Base-by-base conservation (phyloP, 2,329 filamentous ascomycete genomes). In the Plenodomus tracheiphilus region DNA sequence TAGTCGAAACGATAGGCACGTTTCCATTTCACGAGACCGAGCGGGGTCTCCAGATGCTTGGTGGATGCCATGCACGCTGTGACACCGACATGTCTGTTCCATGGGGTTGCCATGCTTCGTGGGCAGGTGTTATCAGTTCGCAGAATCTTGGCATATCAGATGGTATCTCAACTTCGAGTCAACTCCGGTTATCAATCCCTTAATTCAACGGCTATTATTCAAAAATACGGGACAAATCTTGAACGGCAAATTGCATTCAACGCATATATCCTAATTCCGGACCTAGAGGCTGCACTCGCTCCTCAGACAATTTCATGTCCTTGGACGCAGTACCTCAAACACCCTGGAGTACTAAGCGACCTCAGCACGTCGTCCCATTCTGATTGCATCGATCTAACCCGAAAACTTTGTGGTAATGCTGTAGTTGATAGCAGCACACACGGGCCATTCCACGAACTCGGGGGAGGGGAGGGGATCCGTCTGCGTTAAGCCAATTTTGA, bases 381-480 rank as follows among this genome's bases (percentile, higher is more conserved):
- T 49, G 41, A 60, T 56, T 55, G 54, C 46, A 51, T 50, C 54
- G 46, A 53, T 51, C 56, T 52, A 56, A 51, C 58, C 50, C 60
- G 51, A 58, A 56, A 48, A 38, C 41, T 57, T 48, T 51, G 60
- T 44, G 54, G 56, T 50, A 65, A 62, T 64, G 62, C 63, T 68
- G 68, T 65, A 65, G 65, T 59, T 69, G 64, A 67, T 64, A 68
- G 62, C 47, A 64, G 41, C 62, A 56, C 54, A 65, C 63, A 61
- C 64, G 61, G 65, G 58, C 61, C 43, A 56, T 54, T 56, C 60
- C 57, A 52, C 61, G 51, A 66, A 57, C 62, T 62, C 68, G 68
- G 69, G 58, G 66, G 62, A 65, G 65, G 53, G 51, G 61, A 65
- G 69, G 69, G 69, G 68, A 71, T 66, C 69, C 69, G 68, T 65